Percentiles rank a stretch among this genome's conserved stretches.
Evolutionary conservation across 75 land plant genomes (phyloP).

Genomic region (Azolla pinnata): DNA sequence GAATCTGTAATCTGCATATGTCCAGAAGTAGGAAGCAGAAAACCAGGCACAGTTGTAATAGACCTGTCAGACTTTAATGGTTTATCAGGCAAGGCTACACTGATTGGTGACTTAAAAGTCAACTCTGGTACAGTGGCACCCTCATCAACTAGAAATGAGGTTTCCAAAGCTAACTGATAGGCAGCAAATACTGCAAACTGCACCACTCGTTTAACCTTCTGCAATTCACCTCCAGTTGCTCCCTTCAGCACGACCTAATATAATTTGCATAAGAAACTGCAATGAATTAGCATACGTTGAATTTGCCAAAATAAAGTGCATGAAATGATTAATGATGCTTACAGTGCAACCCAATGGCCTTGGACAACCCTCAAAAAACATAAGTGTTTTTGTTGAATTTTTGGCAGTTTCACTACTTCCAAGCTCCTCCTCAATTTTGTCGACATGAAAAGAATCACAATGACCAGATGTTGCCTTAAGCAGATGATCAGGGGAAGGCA

Average conservation of each 20-base stretch:
- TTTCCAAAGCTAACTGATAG: constrained; percentile 86
- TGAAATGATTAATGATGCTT: constrained; percentile 24
- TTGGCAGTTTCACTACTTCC: constrained; percentile 30
- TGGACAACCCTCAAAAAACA: constrained; percentile 96
- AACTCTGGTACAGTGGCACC: constrained; percentile 79
- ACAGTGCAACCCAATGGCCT: constrained; percentile 87
- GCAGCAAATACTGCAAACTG: constrained; percentile 77
- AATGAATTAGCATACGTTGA: too few species aligned
- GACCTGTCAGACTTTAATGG: constrained; percentile 43
- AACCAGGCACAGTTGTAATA: constrained; percentile 55
- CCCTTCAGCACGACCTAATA: constrained; percentile 70
- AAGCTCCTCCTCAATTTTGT: constrained; percentile 45
- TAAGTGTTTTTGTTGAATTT: constrained; percentile 52
- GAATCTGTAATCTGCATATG: constrained; percentile 6
- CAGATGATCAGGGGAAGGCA: constrained; percentile 44
- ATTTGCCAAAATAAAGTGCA: not conserved
- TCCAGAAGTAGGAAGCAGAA: constrained; percentile 20
- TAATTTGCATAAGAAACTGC: not conserved
- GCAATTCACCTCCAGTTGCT: constrained; percentile 67
- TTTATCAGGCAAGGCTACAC: constrained; percentile 59
- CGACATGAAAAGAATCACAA: constrained; percentile 60
- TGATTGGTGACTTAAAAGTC: constrained; percentile 54
- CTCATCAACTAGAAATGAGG: constrained; percentile 93
- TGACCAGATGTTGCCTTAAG: constrained; percentile 44
- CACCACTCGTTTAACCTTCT: constrained; percentile 78